Evolutionary conservation across 2,329 filamentous ascomycete genomes (phyloP).

Genomic region (Periconia sp.): DNA sequence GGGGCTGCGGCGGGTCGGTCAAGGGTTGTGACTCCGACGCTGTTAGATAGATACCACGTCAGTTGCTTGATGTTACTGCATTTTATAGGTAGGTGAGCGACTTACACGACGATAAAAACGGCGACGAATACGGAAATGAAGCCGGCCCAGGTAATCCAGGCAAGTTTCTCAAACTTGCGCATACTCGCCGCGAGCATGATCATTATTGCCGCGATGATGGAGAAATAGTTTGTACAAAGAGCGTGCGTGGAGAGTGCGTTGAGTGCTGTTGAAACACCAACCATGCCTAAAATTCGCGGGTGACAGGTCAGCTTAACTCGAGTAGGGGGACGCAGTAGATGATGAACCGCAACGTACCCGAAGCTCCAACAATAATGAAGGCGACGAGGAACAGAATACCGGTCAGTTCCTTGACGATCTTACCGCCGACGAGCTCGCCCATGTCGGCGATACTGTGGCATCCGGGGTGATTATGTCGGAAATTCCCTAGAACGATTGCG

Average conservation of each 20-base stretch:
- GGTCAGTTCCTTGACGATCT: conserved; percentile 54
- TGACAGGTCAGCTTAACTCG: too few species aligned
- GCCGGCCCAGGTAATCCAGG: conserved; percentile 64
- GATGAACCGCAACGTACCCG: too few species aligned
- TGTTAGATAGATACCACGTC: conserved; percentile 1
- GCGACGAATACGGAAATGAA: conserved; percentile 61
- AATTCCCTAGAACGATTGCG: conserved; percentile 53
- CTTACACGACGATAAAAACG: conserved; percentile 57
- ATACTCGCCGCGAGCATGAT: conserved; percentile 53
- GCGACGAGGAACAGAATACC: conserved; percentile 60
- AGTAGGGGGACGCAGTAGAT: too few species aligned
- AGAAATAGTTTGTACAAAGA: conserved; percentile 63
- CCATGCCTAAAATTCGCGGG: too few species aligned
- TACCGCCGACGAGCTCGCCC: conserved; percentile 58
- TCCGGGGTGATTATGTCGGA: conserved; percentile 53
- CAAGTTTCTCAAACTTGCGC: conserved; percentile 63
- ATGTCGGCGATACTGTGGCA: conserved; percentile 61
- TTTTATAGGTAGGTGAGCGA: neutral
- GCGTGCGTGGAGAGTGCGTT: conserved; percentile 63
- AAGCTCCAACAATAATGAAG: conserved; percentile 59
- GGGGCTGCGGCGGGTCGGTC: conserved; percentile 64
- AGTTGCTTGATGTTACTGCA: neutral
- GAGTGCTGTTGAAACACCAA: conserved; percentile 61
- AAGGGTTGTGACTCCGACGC: conserved; percentile 58
- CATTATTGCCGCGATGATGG: conserved; percentile 57